Evolutionary conservation across 371 early-diverging fungal genomes (phyloP), one percentile per base, ranked within the genome.

Genomic region (Batrachochytrium dendrobatidis): DNA sequence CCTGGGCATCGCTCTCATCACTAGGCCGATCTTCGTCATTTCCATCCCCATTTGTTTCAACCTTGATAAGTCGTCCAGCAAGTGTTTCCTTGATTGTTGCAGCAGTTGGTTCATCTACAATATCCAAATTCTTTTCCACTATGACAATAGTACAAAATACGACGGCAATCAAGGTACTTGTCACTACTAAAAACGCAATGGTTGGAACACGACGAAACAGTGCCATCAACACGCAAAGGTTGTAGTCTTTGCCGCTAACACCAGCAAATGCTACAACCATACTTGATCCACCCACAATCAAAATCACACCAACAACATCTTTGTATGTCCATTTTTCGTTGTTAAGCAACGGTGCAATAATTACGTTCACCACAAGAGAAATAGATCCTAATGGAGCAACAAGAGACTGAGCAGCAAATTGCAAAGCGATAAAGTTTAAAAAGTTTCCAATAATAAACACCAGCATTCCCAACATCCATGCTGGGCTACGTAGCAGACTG

Each of bases 401-500:
- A 28, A 92, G 69, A 1, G 91, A 91, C 72, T 92, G 93, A 3
- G 90, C 86, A 5, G 92, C 92, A 66, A 89, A 92, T 35, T 88
- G 80, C 56, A 91, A 74, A 0, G 91, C 89, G 28, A 81, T 64
- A 61, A 91, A 90, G 59, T 85, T 83, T 59, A 83, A 64, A n/a
- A 88, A 62, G 64, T 88, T 91, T 30, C 89, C 89, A 24, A 88
- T 43, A 18, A 82, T 71, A 61, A 89, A 92, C 4, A 89, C 73
- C 0, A 76, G 29, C 28, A 86, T 64, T 7, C 93, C 93, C 8
- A 86, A 54, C 8, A 77, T 65, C 86, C 87, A 86, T 0, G 73
- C 53, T 51, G 20, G 70, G 57, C 6, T 31, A 34, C 61, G 55
- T 22, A 67, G 26, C 22, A 72, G 72, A 57, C 55, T 70, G 43